Evolutionary conservation across 169 alveolate genomes (phyloP), one percentile per base, ranked within the genome.

Genomic region (Haemoproteus tartakovskyi): DNA sequence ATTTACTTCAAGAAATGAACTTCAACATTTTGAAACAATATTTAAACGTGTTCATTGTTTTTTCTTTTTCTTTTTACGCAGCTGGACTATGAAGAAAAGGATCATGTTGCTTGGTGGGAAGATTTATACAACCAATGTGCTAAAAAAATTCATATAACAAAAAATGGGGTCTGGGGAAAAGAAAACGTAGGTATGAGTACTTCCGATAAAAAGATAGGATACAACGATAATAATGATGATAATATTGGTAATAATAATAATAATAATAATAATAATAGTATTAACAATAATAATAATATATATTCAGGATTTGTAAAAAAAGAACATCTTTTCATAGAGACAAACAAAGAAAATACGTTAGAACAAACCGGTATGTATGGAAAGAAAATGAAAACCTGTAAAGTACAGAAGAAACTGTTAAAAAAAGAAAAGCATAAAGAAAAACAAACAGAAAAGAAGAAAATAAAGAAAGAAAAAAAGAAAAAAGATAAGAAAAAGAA

Each of bases 81-180:
- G 82, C 67, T 64, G 16, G 82, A 67, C 0, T 64, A 64, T 51
- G 38, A 64, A 21, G 82, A 64, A 64, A 40, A 52, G 3, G 47
- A 52, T 8, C 50, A 64, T 11, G 67, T 46, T 0, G 54, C 40
- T 56, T 64, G 82, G 82, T 64, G 82, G 82, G 82, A 64, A 24
- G 19, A 64, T 33, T 52, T 64, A 67, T 64, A 64, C 60, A 64
- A 64, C n/a, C 36, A 51, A 0, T 64, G 82, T 37, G 82, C 82
- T 8, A 37, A 51, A 37, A 64, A 64, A 37, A 64, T 64, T 9
- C 18, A 4, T 19, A 12, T 16, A 12, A 5, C 16, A 2, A 45
- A 11, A 12, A 50, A 21, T 16, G 27, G 52, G 2, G 3, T 0
- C 6, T 2, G 40, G 43, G 24, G n/a, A n/a, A n/a, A n/a, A n/a